Percentiles rank a stretch among this genome's conserved stretches.
phyloP scores from a whole-genome alignment of 108 stramenopile species.

The Skeletonema tropicum region DNA sequence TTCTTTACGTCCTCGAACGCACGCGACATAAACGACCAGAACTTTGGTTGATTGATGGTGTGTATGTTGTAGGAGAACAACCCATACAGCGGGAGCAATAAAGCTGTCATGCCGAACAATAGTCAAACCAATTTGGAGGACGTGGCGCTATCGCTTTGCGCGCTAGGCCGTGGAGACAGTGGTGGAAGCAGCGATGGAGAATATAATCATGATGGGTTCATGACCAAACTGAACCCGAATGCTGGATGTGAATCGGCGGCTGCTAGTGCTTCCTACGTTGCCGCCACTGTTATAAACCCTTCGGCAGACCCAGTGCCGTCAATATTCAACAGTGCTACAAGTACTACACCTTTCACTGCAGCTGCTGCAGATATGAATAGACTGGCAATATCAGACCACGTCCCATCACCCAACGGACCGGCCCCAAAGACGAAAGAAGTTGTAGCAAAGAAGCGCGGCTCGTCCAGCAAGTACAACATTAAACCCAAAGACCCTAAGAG shows the following conservation, averaged over 20 bases:
- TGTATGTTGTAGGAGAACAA: no score
- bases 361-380: background rate
- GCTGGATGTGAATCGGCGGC: background rate
- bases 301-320: background rate
- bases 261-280: background rate
- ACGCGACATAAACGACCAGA: no score
- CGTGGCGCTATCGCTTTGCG: slow-evolving; percentile 22
- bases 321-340: background rate
- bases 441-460: slow-evolving; percentile 14
- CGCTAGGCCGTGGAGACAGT: slow-evolving; percentile 12
- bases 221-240: background rate
- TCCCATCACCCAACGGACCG: background rate
- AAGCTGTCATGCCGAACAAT: background rate
- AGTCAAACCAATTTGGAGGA: slow-evolving; percentile 7
- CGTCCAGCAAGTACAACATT: slow-evolving; percentile 6
- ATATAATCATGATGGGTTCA: background rate
- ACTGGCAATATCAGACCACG: slow-evolving; percentile 4
- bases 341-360: background rate
- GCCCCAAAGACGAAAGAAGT: slow-evolving; percentile 9
- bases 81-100: background rate
- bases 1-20: no score
- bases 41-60: no score
- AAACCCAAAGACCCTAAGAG: slow-evolving; percentile 22
- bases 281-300: background rate
- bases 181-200: slow-evolving; percentile 14